These are phyloP conservation scores for Epichloe gansuensis DNA, from an alignment of 2,329 filamentous ascomycete genomes.

Conservation along the genomic window DNA sequence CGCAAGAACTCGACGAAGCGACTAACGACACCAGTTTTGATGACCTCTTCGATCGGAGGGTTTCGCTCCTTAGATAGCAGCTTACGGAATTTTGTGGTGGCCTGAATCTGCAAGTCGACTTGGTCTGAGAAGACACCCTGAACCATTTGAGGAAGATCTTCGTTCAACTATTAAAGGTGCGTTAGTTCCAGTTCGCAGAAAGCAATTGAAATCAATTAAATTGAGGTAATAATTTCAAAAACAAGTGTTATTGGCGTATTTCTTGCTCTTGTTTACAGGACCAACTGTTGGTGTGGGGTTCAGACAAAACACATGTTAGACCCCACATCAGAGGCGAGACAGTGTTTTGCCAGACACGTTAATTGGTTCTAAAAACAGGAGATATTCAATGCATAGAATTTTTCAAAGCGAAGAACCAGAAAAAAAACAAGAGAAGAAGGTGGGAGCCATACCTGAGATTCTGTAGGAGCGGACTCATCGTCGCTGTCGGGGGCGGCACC, in stretches of 20 bases:
- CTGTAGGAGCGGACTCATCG: slow-evolving; percentile 87
- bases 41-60: slow-evolving; percentile 96
- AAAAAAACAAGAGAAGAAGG: neutral
- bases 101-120: slow-evolving; percentile 93
- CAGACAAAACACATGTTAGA: slow-evolving; percentile 12
- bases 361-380: slow-evolving; percentile 2
- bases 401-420: neutral
- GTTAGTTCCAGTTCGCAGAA: slow-evolving; percentile 16
- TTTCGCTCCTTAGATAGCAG: slow-evolving; percentile 97
- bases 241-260: neutral
- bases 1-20: slow-evolving; percentile 97
- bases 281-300: slow-evolving; percentile 20
- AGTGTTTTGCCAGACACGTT: neutral
- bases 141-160: slow-evolving; percentile 97
- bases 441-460: slow-evolving; percentile 65
- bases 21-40: slow-evolving; percentile 95
- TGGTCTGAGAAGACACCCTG: slow-evolving; percentile 96
- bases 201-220: neutral
- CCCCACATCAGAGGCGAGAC: slow-evolving; percentile 19
- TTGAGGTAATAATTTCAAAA: neutral
- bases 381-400: neutral
- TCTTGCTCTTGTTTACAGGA: neutral
- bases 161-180: slow-evolving; percentile 56
- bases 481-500: slow-evolving; percentile 91
- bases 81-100: slow-evolving; percentile 97